Evolutionary conservation across 1,284 basidiomycete genomes (phyloP).

Genomic region (Apiotrichum siamense): DNA sequence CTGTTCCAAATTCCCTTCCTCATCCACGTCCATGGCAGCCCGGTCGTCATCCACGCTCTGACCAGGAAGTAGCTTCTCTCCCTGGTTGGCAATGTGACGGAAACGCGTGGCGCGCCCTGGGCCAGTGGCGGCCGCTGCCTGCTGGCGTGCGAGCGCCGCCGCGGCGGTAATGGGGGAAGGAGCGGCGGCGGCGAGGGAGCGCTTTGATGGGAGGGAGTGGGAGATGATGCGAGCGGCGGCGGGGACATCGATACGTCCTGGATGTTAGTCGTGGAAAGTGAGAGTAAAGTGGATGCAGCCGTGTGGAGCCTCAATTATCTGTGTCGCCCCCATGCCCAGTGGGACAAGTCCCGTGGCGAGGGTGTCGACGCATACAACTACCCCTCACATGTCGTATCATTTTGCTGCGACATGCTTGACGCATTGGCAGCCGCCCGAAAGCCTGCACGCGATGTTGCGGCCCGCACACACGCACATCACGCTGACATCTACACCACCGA

Average conservation of each 20-base stretch:
- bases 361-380: neutral
- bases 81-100: slow-evolving; percentile 23
- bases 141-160: slow-evolving; percentile 16
- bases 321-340: too few relatives aligned
- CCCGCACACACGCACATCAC: too few relatives aligned
- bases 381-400: neutral
- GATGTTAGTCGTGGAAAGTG: too few relatives aligned
- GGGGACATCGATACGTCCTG: slow-evolving; percentile 25
- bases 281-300: too few relatives aligned
- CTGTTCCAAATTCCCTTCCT: neutral
- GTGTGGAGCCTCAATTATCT: too few relatives aligned
- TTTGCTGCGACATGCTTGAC: neutral
- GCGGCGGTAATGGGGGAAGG: slow-evolving; percentile 11
- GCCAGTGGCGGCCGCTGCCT: slow-evolving; percentile 10
- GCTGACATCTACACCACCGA: too few relatives aligned
- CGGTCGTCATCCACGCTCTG: neutral
- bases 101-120: slow-evolving; percentile 19
- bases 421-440: too few relatives aligned
- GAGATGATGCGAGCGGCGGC: slow-evolving; percentile 39
- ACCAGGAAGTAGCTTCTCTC: slow-evolving; percentile 19
- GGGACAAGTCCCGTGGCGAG: too few relatives aligned
- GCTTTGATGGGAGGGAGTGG: slow-evolving; percentile 22
- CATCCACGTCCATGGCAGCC: slow-evolving; percentile 4
- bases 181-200: neutral
- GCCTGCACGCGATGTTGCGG: too few relatives aligned